A percentile compares a stretch with the other conserved stretches of the same genome.
Conservation (phyloP, 257 asterid species). For the Avicennia marina region DNA sequence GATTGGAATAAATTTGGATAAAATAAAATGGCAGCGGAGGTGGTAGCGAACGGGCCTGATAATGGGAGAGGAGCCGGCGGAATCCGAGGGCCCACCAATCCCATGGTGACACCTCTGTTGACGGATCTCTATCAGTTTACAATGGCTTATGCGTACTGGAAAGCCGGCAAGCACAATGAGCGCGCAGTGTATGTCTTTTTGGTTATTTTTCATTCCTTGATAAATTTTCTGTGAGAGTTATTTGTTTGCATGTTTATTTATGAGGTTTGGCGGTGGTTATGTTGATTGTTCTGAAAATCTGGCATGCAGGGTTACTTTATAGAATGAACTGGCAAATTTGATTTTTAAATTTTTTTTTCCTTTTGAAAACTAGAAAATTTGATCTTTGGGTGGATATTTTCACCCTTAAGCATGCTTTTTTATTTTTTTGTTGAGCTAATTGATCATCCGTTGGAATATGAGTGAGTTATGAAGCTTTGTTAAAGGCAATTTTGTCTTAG, state of each 20-base stretch:
- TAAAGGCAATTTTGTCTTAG: too few species aligned
- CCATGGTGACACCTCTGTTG: slow-evolving; percentile 93
- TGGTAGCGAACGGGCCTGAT: neutral
- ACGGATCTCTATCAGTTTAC: slow-evolving; percentile 98
- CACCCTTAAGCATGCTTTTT: too few species aligned
- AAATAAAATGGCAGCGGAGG: neutral
- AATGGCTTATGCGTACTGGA: slow-evolving; percentile 99
- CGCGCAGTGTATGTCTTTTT: slow-evolving; percentile 62
- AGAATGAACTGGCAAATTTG: slow-evolving; percentile 44
- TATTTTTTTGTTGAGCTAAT: too few species aligned
- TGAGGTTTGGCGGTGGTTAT: neutral
- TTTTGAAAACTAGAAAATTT: too few species aligned
- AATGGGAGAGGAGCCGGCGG: slow-evolving; percentile 13
- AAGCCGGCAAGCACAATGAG: slow-evolving; percentile 83
- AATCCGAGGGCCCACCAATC: slow-evolving; percentile 79
- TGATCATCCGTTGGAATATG: too few species aligned
- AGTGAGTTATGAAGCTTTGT: too few species aligned
- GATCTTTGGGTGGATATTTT: too few species aligned
- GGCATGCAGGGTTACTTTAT: too few species aligned
- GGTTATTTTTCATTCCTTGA: too few species aligned
- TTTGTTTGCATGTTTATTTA: neutral
- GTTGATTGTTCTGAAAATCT: neutral
- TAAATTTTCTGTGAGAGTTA: neutral
- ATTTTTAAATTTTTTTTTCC: neutral
- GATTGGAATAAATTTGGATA: too few species aligned